Base-by-base conservation (phyloP, 2,329 filamentous ascomycete species). In the Penicillium verrucosum region DNA sequence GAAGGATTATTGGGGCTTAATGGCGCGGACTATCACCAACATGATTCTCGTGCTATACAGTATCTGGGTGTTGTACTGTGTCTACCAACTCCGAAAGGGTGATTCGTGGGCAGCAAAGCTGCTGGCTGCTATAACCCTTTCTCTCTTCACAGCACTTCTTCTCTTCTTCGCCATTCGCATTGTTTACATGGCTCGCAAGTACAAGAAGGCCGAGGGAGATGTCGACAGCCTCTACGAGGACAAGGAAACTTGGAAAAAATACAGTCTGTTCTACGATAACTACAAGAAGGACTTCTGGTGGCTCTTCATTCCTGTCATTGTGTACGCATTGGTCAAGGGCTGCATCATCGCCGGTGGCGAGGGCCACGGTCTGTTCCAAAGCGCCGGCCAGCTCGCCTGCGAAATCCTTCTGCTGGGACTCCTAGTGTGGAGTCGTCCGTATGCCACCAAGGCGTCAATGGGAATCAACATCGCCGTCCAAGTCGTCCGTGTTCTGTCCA, bases 211-310 rank as follows among this genome's bases (percentile, higher is more conserved):
- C 30, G 87, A 96, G 64, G 93, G 93, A 56, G 89, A 92, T 69
- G 75, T 83, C 0, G 80, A 82, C 16, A 84, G 80, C 12, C 81
- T 99, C 9, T 97, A 92, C 74, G 89, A 97, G 58, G 83, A 97
- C 77, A 95, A 94, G 80, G 84, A 89, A 57, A 87, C 88, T 40
- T 97, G 94, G 92, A 82, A 90, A 73, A 96, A 94, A 79, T 99
- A 99, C 82, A 94, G 90, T 68, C 82, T 97, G 60, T 97, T 99
- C 78, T 99, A 99, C 79, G 94, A 97, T 69, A 88, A 88, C 66
- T 97, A 96, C 81, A 92, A 91, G 78, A 91, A 89, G 75, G 85
- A 87, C 66, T 96, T 93, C 79, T 99, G 94, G 94, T 97, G 93
- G 93, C 77, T 97, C 25, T 97, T 99, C 71, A 82, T 97, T 14